Conservation (phyloP, 2,329 filamentous ascomycete genomes). For the Trichophyton simii region DNA sequence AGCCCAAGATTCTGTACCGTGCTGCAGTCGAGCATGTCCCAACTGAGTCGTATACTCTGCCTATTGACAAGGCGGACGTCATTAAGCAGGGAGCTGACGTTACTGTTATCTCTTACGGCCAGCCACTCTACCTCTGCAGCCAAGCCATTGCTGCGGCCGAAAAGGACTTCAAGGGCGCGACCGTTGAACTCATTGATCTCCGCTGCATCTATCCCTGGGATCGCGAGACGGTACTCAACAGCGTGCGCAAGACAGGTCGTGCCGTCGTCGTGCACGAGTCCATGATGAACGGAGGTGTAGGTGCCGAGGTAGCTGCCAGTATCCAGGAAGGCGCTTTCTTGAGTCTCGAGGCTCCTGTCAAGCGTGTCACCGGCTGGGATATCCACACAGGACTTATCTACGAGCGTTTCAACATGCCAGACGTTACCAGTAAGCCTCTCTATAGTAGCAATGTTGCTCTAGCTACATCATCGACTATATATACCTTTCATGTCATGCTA, state of each 20-base stretch:
- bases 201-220: constrained; percentile 90
- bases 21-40: constrained; percentile 88
- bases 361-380: constrained; percentile 78
- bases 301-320: constrained; percentile 76
- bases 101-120: constrained; percentile 79
- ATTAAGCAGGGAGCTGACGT: constrained; percentile 68
- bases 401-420: constrained; percentile 71
- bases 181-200: constrained; percentile 74
- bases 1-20: constrained; percentile 85
- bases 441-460: no score
- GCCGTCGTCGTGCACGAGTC: constrained; percentile 85
- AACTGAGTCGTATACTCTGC: constrained; percentile 64
- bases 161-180: constrained; percentile 56
- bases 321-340: constrained; percentile 82
- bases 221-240: constrained; percentile 62
- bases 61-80: constrained; percentile 73
- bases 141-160: constrained; percentile 63
- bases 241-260: constrained; percentile 74
- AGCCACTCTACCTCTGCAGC: constrained; percentile 73
- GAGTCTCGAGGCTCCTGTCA: constrained; percentile 70
- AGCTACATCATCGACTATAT: no score
- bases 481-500: background rate
- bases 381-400: constrained; percentile 68
- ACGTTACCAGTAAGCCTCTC: constrained; percentile 63
- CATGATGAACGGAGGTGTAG: constrained; percentile 80